phyloP scores from a whole-genome alignment of 1,139 yeast genomes.

The Blastobotrys aristatus region DNA sequence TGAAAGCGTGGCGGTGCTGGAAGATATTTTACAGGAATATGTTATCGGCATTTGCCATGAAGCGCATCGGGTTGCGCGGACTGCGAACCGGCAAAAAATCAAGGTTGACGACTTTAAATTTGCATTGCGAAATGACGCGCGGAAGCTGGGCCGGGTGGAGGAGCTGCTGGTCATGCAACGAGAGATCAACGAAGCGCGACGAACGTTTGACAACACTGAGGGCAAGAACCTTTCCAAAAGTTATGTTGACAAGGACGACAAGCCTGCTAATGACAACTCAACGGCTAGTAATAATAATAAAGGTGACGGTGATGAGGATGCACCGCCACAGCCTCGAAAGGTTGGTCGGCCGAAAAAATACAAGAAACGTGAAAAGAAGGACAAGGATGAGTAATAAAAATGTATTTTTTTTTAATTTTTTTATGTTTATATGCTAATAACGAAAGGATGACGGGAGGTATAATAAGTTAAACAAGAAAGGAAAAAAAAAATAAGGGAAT shows the following conservation, averaged over 20 bases:
- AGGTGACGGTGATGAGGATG: not conserved
- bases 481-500: not conserved
- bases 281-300: not conserved
- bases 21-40: slow-evolving; percentile 77
- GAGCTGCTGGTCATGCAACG: slow-evolving; percentile 72
- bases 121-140: slow-evolving; percentile 75
- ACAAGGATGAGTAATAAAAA: slow-evolving; percentile 12
- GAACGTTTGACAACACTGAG: slow-evolving; percentile 69
- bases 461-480: not conserved
- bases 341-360: slow-evolving; percentile 16
- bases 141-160: slow-evolving; percentile 77
- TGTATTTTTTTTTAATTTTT: too few species aligned
- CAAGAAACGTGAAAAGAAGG: slow-evolving; percentile 18
- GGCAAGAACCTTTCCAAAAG: slow-evolving; percentile 40
- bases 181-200: slow-evolving; percentile 73
- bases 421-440: too few species aligned
- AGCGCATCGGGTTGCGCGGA: slow-evolving; percentile 49
- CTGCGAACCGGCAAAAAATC: slow-evolving; percentile 62
- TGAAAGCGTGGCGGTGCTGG: slow-evolving; percentile 72
- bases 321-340: slow-evolving; percentile 5
- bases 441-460: not conserved
- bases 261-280: slow-evolving; percentile 4
- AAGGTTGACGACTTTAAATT: slow-evolving; percentile 86
- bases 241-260: slow-evolving; percentile 32
- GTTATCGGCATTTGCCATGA: slow-evolving; percentile 63